Conservation (phyloP, 1,284 basidiomycete species). For the Vanrija sp. region DNA sequence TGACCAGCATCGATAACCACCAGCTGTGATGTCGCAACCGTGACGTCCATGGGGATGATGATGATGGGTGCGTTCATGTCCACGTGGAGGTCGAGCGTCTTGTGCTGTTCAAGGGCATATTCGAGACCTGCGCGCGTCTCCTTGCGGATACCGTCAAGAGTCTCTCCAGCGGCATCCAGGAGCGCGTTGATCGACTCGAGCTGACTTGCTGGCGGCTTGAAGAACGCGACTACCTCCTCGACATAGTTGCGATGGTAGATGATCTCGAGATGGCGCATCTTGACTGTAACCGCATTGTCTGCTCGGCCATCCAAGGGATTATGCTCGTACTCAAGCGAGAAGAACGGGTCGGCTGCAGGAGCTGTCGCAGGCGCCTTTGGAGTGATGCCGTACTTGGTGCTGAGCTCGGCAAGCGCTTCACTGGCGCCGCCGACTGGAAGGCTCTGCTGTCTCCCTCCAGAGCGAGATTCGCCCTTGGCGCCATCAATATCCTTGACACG, state of each 20-base stretch:
- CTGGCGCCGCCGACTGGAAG: conserved; percentile 31
- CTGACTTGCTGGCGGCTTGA: conserved; percentile 92
- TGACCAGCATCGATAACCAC: conserved; percentile 96
- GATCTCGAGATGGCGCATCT: conserved; percentile 95
- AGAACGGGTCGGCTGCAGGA: conserved; percentile 67
- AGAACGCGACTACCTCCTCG: conserved; percentile 87
- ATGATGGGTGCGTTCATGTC: conserved; percentile 98
- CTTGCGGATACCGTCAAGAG: conserved; percentile 88
- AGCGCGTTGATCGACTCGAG: conserved; percentile 91
- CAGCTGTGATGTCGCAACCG: conserved; percentile 72
- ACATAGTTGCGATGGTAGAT: conserved; percentile 94
- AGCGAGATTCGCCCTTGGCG: conserved; percentile 11
- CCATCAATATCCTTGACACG: conserved; percentile 65
- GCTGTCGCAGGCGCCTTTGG: conserved; percentile 6
- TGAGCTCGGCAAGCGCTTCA: conserved; percentile 37
- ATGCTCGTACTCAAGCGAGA: conserved; percentile 86
- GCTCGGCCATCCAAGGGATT: conserved; percentile 91
- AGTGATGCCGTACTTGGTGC: conserved; percentile 26
- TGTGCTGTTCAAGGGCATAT: conserved; percentile 65
- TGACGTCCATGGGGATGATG: conserved; percentile 90
- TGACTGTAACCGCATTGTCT: conserved; percentile 83
- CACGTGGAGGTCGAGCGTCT: conserved; percentile 87
- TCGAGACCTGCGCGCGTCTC: conserved; percentile 94
- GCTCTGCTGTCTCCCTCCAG: conserved; percentile 19
- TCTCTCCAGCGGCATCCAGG: conserved; percentile 85